Evolutionary conservation across 2,329 filamentous ascomycete genomes (phyloP).

Genomic region (Trichoderma sp.): DNA sequence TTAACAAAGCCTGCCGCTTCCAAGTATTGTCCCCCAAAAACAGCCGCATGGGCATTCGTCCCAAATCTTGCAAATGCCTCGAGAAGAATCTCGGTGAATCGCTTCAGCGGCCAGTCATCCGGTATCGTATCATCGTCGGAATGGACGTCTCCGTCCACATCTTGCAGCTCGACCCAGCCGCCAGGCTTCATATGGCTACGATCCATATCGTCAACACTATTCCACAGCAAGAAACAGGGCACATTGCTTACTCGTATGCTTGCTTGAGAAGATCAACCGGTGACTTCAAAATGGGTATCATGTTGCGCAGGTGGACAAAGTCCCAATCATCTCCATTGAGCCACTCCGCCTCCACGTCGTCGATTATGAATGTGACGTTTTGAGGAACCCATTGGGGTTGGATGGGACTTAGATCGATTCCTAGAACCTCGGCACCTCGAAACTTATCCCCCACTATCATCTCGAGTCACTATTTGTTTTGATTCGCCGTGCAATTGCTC

Average conservation of each 20-base stretch:
- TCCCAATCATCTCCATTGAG: constrained; percentile 35
- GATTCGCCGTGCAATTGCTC: too few relatives aligned
- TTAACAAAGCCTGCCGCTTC: constrained; percentile 46
- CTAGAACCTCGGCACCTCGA: constrained; percentile 43
- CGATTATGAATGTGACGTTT: constrained; percentile 46
- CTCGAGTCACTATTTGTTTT: neutral
- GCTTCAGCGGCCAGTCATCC: constrained; percentile 31
- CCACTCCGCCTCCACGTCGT: constrained; percentile 43
- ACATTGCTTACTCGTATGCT: constrained; percentile 36
- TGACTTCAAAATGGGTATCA: constrained; percentile 49
- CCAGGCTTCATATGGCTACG: constrained; percentile 46
- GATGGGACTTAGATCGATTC: constrained; percentile 47
- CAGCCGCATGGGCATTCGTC: constrained; percentile 45
- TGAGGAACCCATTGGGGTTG: constrained; percentile 48
- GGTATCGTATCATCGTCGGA: constrained; percentile 42
- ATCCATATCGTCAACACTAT: neutral
- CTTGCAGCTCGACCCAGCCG: constrained; percentile 50
- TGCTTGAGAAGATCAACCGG: constrained; percentile 39
- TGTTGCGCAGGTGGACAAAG: constrained; percentile 45
- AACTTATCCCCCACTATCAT: constrained; percentile 41
- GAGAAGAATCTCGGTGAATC: constrained; percentile 35
- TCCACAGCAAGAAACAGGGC: neutral
- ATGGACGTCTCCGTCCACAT: constrained; percentile 41
- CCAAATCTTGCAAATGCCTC: constrained; percentile 45
- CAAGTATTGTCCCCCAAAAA: constrained; percentile 44